Evolutionary conservation across 2,329 filamentous ascomycete species (phyloP).

Genomic region (Fusarium acutatum): DNA sequence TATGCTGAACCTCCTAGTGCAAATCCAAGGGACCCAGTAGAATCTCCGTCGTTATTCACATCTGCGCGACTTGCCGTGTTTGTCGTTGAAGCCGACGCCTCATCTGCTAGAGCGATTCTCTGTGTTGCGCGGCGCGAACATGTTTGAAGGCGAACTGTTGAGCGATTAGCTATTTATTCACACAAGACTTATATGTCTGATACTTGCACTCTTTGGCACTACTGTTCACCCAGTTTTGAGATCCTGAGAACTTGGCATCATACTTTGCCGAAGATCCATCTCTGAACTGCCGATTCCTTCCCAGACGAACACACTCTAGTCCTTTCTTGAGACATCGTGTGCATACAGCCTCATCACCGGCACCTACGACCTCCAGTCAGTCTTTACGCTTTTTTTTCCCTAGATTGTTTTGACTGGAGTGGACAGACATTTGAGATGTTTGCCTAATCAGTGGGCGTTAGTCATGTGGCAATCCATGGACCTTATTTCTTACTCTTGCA

Average conservation of each 20-base stretch:
- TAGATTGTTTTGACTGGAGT: too few species aligned
- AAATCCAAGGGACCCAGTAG: background rate
- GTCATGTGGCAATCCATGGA: too few species aligned
- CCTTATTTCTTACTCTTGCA: slow-evolving; percentile 37
- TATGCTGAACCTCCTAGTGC: background rate
- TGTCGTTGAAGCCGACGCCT: fast-evolving
- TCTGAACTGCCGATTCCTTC: slow-evolving; percentile 16
- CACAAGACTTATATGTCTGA: fast-evolving
- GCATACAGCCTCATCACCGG: slow-evolving; percentile 6
- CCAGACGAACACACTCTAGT: slow-evolving; percentile 15
- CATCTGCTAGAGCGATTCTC: slow-evolving; percentile 9
- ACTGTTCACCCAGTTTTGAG: slow-evolving; percentile 34
- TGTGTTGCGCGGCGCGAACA: background rate
- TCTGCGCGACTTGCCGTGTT: background rate
- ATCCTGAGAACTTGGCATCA: slow-evolving; percentile 30
- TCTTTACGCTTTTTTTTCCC: too few species aligned
- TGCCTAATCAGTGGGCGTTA: slow-evolving; percentile 1
- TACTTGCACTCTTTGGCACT: slow-evolving; percentile 30
- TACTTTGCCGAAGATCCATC: slow-evolving; percentile 37
- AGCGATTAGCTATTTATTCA: fast-evolving
- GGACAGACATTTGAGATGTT: slow-evolving; percentile 14
- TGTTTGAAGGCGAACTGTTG: slow-evolving; percentile 31
- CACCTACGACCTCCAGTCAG: background rate
- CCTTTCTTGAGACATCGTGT: slow-evolving; percentile 17
- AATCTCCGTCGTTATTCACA: background rate